These are phyloP conservation scores for Emericellopsis cladophorae DNA, from an alignment of 2,329 filamentous ascomycete species.

Conservation along the genomic window DNA sequence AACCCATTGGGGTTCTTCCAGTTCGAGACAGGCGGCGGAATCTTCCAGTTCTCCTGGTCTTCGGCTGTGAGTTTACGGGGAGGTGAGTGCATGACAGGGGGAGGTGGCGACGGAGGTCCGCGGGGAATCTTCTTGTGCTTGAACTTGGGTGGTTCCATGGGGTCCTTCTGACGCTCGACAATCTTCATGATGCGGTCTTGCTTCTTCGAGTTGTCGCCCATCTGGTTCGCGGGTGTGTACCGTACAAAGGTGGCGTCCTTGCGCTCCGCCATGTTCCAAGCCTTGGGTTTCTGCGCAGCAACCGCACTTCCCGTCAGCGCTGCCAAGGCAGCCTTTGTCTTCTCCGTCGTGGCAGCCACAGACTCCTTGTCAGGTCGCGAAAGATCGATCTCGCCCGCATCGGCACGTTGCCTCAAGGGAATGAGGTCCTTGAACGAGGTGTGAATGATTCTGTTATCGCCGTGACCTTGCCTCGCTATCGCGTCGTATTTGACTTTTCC, in stretches of 20 bases:
- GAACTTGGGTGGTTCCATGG: conserved; percentile 95
- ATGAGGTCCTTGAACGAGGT: conserved; percentile 96
- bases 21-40: conserved; percentile 76
- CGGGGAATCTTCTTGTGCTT: conserved; percentile 98
- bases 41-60: conserved; percentile 95
- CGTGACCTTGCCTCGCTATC: conserved; percentile 81
- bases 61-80: conserved; percentile 91
- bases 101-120: conserved; percentile 82
- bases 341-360: conserved; percentile 71
- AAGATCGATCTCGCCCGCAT: conserved; percentile 83
- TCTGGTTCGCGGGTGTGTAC: conserved; percentile 93
- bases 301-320: conserved; percentile 74
- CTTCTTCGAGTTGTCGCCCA: conserved; percentile 78
- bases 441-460: conserved; percentile 74
- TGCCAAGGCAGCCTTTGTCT: conserved; percentile 77
- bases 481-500: conserved; percentile 96
- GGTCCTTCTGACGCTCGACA: conserved; percentile 83
- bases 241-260: conserved; percentile 87
- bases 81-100: conserved; percentile 89
- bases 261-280: conserved; percentile 67
- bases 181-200: conserved; percentile 98
- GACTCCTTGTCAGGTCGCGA: conserved; percentile 76
- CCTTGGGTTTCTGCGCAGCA: conserved; percentile 91
- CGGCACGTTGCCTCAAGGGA: conserved; percentile 80
- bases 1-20: conserved; percentile 99